Evolutionary conservation across 352 stramenopile genomes (phyloP), one percentile per base, ranked within the genome.

Genomic region (Phytophthora capsici): DNA sequence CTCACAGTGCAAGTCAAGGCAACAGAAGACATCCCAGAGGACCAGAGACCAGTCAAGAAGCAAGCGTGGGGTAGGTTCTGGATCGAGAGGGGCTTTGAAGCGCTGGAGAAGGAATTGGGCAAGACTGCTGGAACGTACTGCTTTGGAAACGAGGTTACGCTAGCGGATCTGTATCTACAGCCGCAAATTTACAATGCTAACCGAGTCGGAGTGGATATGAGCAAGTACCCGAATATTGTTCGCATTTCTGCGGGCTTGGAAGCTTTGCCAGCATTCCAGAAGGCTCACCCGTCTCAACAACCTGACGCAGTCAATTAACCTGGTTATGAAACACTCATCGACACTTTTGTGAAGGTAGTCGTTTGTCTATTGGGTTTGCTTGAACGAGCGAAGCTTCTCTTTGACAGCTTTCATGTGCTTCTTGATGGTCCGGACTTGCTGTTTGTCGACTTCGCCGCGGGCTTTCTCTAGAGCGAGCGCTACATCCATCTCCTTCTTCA

Each of bases 141-240:
- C 71, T 58, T 95, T 66, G 82, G 84, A 47, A 66, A 97, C 78
- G 60, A 61, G 14, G 66, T 96, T 34, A 97, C 93, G 23, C 70
- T 98, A 30, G 95, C 86, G 0, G 94, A 99, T 71, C 53, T 93
- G 19, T 97, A 86, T 64, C 71, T 98, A 20, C 75, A 97, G 51
- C 93, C 94, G 16, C 93, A 98, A 67, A 70, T 98, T 13, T 97
- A 96, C 83, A 98, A 98, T 68, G 94, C 91, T 44, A 78, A 86
- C 55, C 78, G 85, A 26, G 94, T 97, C 62, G 80, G 82, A 16
- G 83, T 98, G 23, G 90, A 98, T 66, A 88, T 98, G 72, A 57
- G 72, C 36, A 81, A 89, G 55, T 98, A 91, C 73, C 94, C 93
- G 41, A 91, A 63, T n/a, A 93, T 98, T 69, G 50, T 80, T 48